Evolutionary conservation across 805 yeast species (phyloP).

Genomic region (Saccharomycopsis synnaedendra): DNA sequence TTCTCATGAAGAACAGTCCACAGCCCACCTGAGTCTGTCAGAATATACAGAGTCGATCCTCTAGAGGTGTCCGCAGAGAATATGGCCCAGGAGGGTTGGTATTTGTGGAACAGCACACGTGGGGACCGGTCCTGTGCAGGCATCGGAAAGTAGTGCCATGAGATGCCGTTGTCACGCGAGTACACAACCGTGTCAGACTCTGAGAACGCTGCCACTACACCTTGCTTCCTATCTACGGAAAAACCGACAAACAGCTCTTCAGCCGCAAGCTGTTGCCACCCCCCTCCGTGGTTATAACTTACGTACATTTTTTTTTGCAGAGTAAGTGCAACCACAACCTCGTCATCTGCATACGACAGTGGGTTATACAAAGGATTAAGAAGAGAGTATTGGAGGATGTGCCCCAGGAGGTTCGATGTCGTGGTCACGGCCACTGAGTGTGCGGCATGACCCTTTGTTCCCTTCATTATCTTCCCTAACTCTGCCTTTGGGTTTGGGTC

Average conservation of each 20-base stretch:
- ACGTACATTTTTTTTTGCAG: background rate
- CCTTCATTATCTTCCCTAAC: conserved; percentile 1
- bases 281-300: conserved; percentile 2
- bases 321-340: conserved; percentile 1
- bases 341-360: conserved; percentile 1
- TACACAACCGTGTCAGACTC: conserved; percentile 32
- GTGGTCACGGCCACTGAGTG: background rate
- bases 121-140: background rate
- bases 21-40: conserved; percentile 9
- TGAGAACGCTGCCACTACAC: background rate
- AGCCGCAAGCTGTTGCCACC: conserved; percentile 1
- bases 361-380: background rate
- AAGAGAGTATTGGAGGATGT: background rate
- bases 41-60: conserved; percentile 7
- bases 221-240: background rate
- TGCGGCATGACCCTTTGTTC: background rate
- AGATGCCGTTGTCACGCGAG: conserved; percentile 58
- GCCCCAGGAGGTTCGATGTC: conserved; percentile 1
- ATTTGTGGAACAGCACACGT: background rate
- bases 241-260: background rate
- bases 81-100: conserved; percentile 9
- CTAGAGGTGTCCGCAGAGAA: conserved; percentile 4
- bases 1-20: conserved; percentile 14
- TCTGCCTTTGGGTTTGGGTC: conserved; percentile 7
- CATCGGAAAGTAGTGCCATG: conserved; percentile 27